Conservation (phyloP, 257 asterid genomes). For the Salvia miltiorrhiza region DNA sequence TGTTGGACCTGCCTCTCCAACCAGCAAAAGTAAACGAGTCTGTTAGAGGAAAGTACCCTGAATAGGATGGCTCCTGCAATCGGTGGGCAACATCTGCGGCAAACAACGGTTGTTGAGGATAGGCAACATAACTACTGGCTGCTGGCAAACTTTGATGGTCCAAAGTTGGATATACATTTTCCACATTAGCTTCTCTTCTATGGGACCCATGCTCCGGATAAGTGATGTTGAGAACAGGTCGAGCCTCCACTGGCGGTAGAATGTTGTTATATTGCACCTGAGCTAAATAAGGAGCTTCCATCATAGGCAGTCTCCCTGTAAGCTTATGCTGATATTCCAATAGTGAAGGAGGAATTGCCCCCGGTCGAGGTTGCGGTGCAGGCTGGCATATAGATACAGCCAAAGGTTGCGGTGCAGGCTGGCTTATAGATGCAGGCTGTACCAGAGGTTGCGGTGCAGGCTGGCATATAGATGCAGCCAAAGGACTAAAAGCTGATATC, state of each 20-base stretch:
- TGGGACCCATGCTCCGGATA: too few relatives aligned
- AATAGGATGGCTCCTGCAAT: conserved; percentile 31
- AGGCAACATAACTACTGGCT: conserved; percentile 19
- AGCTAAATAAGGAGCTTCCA: conserved; percentile 26
- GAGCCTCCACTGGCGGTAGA: conserved; percentile 21
- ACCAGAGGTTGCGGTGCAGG: conserved; percentile 23
- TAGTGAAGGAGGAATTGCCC: conserved; percentile 26
- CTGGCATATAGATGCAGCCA: conserved; percentile 27
- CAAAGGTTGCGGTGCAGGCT: too few relatives aligned
- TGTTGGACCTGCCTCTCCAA: too few relatives aligned
- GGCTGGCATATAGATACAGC: conserved; percentile 25
- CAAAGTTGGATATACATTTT: conserved; percentile 16
- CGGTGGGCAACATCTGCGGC: conserved; percentile 16
- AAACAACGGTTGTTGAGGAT: conserved; percentile 21
- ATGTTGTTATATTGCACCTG: conserved; percentile 24
- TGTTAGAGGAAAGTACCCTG: conserved; percentile 39
- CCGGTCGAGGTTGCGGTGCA: conserved; percentile 21
- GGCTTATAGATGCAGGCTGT: conserved; percentile 28
- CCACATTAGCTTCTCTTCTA: conserved; percentile 28
- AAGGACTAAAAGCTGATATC: conserved; percentile 52
- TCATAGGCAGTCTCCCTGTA: conserved; percentile 17
- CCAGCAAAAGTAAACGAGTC: too few relatives aligned
- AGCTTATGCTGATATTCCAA: conserved; percentile 24
- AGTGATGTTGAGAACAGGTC: too few relatives aligned
- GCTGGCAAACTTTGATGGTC: conserved; percentile 29